phyloP scores from a whole-genome alignment of 1,284 basidiomycete species.

The Bondarzewia mesenterica region DNA sequence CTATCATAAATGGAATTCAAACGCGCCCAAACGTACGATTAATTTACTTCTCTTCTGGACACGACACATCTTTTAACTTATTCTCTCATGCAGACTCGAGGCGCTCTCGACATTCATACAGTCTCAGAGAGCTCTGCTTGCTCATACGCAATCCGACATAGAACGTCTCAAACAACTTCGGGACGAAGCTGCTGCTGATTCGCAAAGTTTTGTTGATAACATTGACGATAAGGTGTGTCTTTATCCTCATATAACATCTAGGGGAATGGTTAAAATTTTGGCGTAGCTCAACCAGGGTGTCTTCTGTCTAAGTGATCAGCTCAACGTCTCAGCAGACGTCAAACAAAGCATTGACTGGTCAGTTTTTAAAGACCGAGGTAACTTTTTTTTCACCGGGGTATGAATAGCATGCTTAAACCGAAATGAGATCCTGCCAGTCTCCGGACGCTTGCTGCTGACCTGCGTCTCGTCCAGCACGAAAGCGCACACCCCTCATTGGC shows the following conservation, averaged over 20 bases:
- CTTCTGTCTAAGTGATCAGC: slow-evolving; percentile 36
- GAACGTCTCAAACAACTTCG: slow-evolving; percentile 39
- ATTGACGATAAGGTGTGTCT: slow-evolving; percentile 26
- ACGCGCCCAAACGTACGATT: not conserved
- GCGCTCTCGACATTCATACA: slow-evolving; percentile 60
- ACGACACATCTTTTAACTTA: not conserved
- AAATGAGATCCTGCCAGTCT: slow-evolving; percentile 34
- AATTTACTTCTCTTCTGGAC: not conserved
- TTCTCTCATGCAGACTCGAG: slow-evolving; percentile 22
- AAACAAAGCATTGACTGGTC: slow-evolving; percentile 45
- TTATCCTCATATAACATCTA: not conserved
- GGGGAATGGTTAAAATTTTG: slow-evolving; percentile 2
- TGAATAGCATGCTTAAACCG: not conserved
- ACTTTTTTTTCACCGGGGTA: slow-evolving; percentile 2
- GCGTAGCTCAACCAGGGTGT: slow-evolving; percentile 26
- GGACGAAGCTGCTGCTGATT: slow-evolving; percentile 23
- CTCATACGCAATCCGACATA: slow-evolving; percentile 53
- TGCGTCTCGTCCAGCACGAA: slow-evolving; percentile 25
- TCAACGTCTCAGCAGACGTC: slow-evolving; percentile 28
- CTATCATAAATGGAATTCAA: not conserved
- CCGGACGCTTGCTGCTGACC: slow-evolving; percentile 31
- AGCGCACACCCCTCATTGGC: slow-evolving; percentile 23
- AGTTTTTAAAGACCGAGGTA: slow-evolving; percentile 40
- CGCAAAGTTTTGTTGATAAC: slow-evolving; percentile 23
- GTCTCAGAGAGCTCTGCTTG: slow-evolving; percentile 47